Conservation (phyloP, 2,329 filamentous ascomycete species). For the Trichoderma sp. region DNA sequence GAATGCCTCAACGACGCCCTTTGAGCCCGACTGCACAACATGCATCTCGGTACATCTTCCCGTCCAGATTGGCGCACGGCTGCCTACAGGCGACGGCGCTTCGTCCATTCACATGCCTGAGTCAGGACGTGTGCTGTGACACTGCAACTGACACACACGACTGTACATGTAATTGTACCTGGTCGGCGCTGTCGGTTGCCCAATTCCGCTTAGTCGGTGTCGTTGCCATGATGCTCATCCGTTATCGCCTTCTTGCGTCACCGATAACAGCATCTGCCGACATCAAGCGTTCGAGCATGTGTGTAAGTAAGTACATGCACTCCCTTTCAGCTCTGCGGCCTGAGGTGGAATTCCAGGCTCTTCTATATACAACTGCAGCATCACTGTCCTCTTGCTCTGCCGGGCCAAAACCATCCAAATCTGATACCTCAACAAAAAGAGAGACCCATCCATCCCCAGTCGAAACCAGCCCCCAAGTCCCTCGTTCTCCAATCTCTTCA, state of each 20-base stretch:
- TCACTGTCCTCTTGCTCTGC: too few species aligned
- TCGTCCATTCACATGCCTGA: constrained; percentile 8
- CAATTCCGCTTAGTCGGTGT: constrained; percentile 16
- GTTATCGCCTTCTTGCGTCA: constrained; percentile 25
- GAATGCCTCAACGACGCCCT: background rate
- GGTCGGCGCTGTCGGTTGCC: background rate
- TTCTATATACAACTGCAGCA: too few species aligned
- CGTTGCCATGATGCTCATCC: constrained; percentile 8
- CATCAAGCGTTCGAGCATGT: too few species aligned
- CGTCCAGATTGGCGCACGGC: background rate
- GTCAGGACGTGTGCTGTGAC: background rate
- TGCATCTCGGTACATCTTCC: background rate
- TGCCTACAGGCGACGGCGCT: background rate
- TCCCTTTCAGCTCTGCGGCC: too few species aligned
- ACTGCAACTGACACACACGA: background rate
- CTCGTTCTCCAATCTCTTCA: background rate
- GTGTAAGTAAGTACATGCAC: too few species aligned
- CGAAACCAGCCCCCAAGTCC: background rate
- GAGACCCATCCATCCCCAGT: background rate
- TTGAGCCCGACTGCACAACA: constrained; percentile 7
- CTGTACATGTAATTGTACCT: background rate
- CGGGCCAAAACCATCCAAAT: background rate
- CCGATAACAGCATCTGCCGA: constrained; percentile 6
- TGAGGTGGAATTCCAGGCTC: too few species aligned
- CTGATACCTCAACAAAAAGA: background rate